Percentiles rank a stretch among this genome's conserved stretches.
These are phyloP conservation scores for Trichoderma virens DNA, from an alignment of 495 filamentous ascomycete genomes.

Conservation along the genomic window DNA sequence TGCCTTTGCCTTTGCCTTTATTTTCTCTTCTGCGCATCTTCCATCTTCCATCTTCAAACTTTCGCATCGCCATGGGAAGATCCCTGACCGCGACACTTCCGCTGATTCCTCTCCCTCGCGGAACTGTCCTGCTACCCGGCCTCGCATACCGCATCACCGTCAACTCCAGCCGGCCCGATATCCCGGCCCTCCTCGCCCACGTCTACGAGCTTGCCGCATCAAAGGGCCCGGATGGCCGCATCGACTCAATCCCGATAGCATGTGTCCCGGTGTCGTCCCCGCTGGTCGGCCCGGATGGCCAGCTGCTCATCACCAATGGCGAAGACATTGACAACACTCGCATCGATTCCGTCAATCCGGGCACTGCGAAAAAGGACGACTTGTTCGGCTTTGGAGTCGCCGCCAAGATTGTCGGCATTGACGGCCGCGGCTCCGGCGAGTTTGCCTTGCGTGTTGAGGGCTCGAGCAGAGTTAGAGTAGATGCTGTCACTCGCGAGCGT, in stretches of 20 bases:
- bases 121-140: slow-evolving; percentile 72
- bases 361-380: slow-evolving; percentile 57
- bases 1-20: background rate
- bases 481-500: slow-evolving; percentile 65
- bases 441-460: slow-evolving; percentile 82
- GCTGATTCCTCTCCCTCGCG: slow-evolving; percentile 66
- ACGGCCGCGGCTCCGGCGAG: slow-evolving; percentile 70
- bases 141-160: slow-evolving; percentile 70
- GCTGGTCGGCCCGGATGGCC: slow-evolving; percentile 58
- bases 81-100: slow-evolving; percentile 46
- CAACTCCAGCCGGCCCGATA: slow-evolving; percentile 64
- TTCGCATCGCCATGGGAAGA: slow-evolving; percentile 15
- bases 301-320: slow-evolving; percentile 55
- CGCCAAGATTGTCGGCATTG: slow-evolving; percentile 76
- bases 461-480: slow-evolving; percentile 64
- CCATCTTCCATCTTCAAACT: background rate
- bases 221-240: slow-evolving; percentile 52
- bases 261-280: slow-evolving; percentile 75
- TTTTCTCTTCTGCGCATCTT: background rate
- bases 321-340: slow-evolving; percentile 33
- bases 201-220: slow-evolving; percentile 60
- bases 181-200: slow-evolving; percentile 70
- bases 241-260: slow-evolving; percentile 61
- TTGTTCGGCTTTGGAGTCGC: slow-evolving; percentile 70
- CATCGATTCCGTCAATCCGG: slow-evolving; percentile 26